Conservation (phyloP, 495 filamentous ascomycete genomes). For the Aspergillus sclerotioniger region DNA sequence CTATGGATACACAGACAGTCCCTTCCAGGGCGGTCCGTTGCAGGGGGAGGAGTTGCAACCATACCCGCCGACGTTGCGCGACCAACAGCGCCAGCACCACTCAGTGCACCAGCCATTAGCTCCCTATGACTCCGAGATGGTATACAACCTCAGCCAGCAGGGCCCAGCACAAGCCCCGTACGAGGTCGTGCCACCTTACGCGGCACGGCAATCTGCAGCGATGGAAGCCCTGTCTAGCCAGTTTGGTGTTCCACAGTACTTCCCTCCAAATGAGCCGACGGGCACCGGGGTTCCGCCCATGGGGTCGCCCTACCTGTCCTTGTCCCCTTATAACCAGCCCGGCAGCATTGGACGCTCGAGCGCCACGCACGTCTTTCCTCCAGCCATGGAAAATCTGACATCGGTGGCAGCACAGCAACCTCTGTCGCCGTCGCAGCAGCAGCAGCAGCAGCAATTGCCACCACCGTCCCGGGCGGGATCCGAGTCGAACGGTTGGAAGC, state of each 20-base stretch:
- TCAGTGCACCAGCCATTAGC: conserved; percentile 36
- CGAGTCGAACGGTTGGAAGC: conserved; percentile 46
- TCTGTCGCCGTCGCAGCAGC: conserved; percentile 43
- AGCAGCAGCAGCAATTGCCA: conserved; percentile 38
- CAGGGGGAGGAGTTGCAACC: conserved; percentile 41
- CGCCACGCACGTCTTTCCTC: conserved; percentile 51
- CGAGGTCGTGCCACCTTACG: conserved; percentile 76
- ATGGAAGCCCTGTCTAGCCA: conserved; percentile 75
- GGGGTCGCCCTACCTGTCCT: conserved; percentile 51
- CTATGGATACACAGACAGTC: conserved; percentile 46
- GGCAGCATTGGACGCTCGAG: conserved; percentile 48
- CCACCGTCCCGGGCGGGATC: conserved; percentile 37
- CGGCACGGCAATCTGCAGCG: conserved; percentile 72
- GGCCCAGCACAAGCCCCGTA: conserved; percentile 66
- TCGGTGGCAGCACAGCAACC: conserved; percentile 35
- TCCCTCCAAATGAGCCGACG: conserved; percentile 64
- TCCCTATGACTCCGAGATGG: conserved; percentile 63
- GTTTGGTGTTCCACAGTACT: conserved; percentile 75
- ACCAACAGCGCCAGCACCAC: conserved; percentile 29
- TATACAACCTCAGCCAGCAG: conserved; percentile 77
- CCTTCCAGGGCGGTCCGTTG: conserved; percentile 40
- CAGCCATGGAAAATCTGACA: conserved; percentile 54
- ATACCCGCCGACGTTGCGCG: conserved; percentile 45
- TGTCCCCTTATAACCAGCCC: conserved; percentile 57
- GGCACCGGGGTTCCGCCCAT: conserved; percentile 56